Evolutionary conservation across 2,329 filamentous ascomycete species (phyloP).

Genomic region (Xylariomycetidae sp.): DNA sequence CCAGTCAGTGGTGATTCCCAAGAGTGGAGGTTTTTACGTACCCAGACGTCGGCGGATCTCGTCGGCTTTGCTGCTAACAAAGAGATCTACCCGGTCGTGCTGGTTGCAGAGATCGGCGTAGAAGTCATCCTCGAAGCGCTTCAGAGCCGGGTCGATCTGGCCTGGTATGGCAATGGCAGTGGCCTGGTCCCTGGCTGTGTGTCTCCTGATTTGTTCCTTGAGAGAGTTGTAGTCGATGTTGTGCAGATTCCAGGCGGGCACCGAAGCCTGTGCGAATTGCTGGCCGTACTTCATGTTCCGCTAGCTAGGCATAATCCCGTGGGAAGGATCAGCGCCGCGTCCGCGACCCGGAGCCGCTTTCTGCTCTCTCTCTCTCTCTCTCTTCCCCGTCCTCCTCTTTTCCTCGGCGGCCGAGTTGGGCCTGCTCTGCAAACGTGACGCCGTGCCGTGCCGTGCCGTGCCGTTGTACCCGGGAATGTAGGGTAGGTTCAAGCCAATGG

Average conservation of each 20-base stretch:
- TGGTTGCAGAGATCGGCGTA: conserved; percentile 66
- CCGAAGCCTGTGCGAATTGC: conserved; percentile 66
- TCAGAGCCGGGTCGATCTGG: conserved; percentile 51
- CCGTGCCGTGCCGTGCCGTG: no score
- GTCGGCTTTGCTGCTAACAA: conserved; percentile 72
- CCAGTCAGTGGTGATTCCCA: not conserved
- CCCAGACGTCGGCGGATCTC: conserved; percentile 67
- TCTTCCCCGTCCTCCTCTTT: not conserved
- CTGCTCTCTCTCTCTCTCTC: not conserved
- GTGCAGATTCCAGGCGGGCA: conserved; percentile 76
- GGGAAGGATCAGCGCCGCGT: no score
- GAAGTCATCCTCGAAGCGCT: conserved; percentile 65
- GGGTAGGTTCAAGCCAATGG: no score
- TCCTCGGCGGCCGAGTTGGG: no score
- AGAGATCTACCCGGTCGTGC: conserved; percentile 71
- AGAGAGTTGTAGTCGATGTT: conserved; percentile 88
- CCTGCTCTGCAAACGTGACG: no score
- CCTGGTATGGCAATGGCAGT: conserved; percentile 65
- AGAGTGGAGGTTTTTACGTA: conserved; percentile 37
- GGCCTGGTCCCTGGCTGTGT: conserved; percentile 67
- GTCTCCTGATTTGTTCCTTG: conserved; percentile 75
- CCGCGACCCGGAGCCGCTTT: no score
- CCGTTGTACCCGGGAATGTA: no score
- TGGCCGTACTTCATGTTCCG: conserved; percentile 68
- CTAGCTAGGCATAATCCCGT: conserved; percentile 10